Base-by-base conservation (phyloP, 179 eudicot species). In the Spergularia azorica region DNA sequence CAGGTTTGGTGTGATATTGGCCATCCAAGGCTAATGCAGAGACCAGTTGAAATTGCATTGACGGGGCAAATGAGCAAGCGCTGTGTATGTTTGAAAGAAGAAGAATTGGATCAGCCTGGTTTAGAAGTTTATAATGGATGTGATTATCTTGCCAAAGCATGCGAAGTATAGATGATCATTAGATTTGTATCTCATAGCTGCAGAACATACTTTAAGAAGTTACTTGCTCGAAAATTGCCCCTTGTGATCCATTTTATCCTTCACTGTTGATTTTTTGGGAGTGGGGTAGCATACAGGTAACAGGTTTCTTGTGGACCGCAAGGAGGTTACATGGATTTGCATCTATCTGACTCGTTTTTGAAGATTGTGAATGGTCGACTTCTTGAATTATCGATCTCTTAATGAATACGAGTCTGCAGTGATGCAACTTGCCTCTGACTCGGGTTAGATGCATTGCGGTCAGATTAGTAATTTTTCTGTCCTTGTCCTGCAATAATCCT, bases 1-100 rank as follows among this genome's bases (percentile, higher is more conserved):
- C 88, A 93, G 97, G 93, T 95, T 9, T 93, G 98, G 98, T 95
- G 98, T 80, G 97, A 95, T n/a, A 70, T 26, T 48, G 97, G 97
- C 14, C 90, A 89, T 82, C 98, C 98, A 56, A 90, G 98, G 83
- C 72, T 95, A 72, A 92, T 91, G 76, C 90, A 90, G 88, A 85
- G 92, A 41, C 97, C 98, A 4, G 54, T 87, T 12, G 97, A 91
- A 68, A 95, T 95, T 75, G 98, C 97, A 12, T 76, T 95, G 84
- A 89, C 93, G 0, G 97, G 98, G 76, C 89, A 95, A 83, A 83
- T 84, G 87, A 95, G 94, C 86, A 93, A 91, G 75, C 89, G 98
- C 0, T 95, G 98, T 84, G 97, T 87, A 67, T 95, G 98, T 79
- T 80, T 91, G 76, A 82, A 69, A 62, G 87, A 87, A 80, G 89